Base-by-base conservation (phyloP, 371 early-diverging fungal species). In the Actinomortierella wolfii region DNA sequence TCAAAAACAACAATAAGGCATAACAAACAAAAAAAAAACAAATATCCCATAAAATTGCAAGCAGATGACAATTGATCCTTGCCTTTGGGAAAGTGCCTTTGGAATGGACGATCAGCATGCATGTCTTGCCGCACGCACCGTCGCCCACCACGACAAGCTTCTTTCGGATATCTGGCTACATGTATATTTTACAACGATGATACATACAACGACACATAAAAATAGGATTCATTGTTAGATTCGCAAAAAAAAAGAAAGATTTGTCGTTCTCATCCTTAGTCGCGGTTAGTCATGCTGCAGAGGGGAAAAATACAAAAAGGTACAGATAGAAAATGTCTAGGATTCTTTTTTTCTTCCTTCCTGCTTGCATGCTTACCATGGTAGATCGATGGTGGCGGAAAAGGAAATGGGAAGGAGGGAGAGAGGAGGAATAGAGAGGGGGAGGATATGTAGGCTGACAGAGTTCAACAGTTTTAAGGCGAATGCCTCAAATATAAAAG, bases 71-170 rank as follows among this genome's bases (percentile, higher is more conserved):
- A n/a, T n/a, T 48, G 57, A 44, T 44, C 66, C 45, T 55, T 73
- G 83, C 85, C 61, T 77, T 63, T 51, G 80, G 82, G 56, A 80
- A 82, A 17, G 64, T 62, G 54, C 68, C 67, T 45, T 67, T 68
- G 25, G 79, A 67, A 45, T 63, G 76, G 4, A 80, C 81, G 51
- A 57, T 71, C 15, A 80, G 58, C 59, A 79, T 57, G 51, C 79
- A 82, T 5, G 83, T 81, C 55, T 83, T 83, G 18, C 93, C 93
- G 63, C 89, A 88, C n/a, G 87, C 89, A 42, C 92, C 92, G 54
- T 91, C 93, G 13, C 93, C 93, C 21, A 92, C 89, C 57, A 89
- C 84, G 21, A 91, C 92, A 42, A 92, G 77, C 59, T 92, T 92
- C 60, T 76, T 76, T 21, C 76, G 69, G 55, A 61, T 59, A 34